phyloP scores from a whole-genome alignment of 352 stramenopile genomes.

The Pythium scleroteichum region DNA sequence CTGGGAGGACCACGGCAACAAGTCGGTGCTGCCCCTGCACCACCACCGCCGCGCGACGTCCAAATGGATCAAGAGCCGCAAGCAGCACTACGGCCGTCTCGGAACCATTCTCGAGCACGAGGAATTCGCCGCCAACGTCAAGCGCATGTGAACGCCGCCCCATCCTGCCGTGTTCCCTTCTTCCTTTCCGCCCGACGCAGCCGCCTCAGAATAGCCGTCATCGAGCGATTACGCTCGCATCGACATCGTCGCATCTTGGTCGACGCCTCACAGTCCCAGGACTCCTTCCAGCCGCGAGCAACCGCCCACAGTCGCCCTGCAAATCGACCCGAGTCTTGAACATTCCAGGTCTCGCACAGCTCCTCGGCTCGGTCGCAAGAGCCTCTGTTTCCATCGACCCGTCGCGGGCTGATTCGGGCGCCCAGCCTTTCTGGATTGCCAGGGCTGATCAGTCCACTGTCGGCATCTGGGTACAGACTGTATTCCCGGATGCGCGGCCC shows the following conservation, averaged over 20 bases:
- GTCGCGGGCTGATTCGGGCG: neutral
- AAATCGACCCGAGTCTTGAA: too few species aligned
- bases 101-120: conserved; percentile 73
- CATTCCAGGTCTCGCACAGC: too few species aligned
- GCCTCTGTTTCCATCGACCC: neutral
- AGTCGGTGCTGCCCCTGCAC: conserved; percentile 39
- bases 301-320: neutral
- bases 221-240: too few species aligned
- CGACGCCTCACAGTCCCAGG: too few species aligned
- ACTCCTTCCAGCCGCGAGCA: too few species aligned
- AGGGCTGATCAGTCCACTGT: too few species aligned
- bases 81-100: conserved; percentile 64
- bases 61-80: conserved; percentile 61
- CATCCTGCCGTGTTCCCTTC: neutral
- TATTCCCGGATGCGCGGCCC: too few species aligned
- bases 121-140: conserved; percentile 46
- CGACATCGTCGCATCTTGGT: too few species aligned
- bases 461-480: too few species aligned
- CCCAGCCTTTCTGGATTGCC: neutral
- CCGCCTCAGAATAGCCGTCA: neutral
- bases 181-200: neutral
- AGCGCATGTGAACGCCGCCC: conserved; percentile 42
- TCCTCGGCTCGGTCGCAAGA: conserved; percentile 9
- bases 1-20: conserved; percentile 60
- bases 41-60: conserved; percentile 45